Conservation (phyloP, 148 eudicot genomes). For the Simmondsia chinensis region DNA sequence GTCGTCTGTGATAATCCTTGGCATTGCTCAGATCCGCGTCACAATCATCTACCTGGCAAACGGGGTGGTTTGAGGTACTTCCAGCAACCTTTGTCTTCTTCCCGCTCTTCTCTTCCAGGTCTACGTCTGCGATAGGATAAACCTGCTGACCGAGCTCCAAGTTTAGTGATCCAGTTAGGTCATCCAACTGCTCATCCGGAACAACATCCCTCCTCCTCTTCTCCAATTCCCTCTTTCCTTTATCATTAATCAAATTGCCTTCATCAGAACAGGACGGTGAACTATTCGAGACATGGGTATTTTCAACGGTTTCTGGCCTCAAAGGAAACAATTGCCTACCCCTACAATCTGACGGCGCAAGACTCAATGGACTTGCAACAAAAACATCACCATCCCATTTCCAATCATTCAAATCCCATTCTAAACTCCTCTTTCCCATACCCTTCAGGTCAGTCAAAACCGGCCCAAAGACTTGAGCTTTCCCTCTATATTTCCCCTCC, state of each 20-base stretch:
- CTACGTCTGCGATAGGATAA: slow-evolving; percentile 44
- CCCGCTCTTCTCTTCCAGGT: slow-evolving; percentile 43
- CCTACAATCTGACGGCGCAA: slow-evolving; percentile 41
- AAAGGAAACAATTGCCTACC: slow-evolving; percentile 46
- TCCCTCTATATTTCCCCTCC: slow-evolving; percentile 54
- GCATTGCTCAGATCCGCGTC: slow-evolving; percentile 60
- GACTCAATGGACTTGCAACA: slow-evolving; percentile 44
- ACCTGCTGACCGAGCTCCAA: slow-evolving; percentile 74
- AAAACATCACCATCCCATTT: slow-evolving; percentile 85
- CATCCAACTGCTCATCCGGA: slow-evolving; percentile 38
- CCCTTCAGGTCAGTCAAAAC: slow-evolving; percentile 38
- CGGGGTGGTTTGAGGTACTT: slow-evolving; percentile 33
- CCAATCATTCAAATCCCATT: slow-evolving; percentile 98
- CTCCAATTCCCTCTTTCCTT: slow-evolving; percentile 42
- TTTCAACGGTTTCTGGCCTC: slow-evolving; percentile 24
- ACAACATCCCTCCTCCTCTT: slow-evolving; percentile 42
- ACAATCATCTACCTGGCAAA: slow-evolving; percentile 89
- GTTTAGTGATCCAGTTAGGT: slow-evolving; percentile 40
- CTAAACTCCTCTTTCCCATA: slow-evolving; percentile 53
- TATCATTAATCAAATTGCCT: slow-evolving; percentile 18
- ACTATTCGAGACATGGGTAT: slow-evolving; percentile 22
- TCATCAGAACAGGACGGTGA: slow-evolving; percentile 27
- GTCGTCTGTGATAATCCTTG: slow-evolving; percentile 84
- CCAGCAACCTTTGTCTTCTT: slow-evolving; percentile 56
- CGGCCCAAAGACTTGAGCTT: slow-evolving; percentile 34